Base-by-base conservation (phyloP, 73 alveolate species). In the Paramecium bursaria region DNA sequence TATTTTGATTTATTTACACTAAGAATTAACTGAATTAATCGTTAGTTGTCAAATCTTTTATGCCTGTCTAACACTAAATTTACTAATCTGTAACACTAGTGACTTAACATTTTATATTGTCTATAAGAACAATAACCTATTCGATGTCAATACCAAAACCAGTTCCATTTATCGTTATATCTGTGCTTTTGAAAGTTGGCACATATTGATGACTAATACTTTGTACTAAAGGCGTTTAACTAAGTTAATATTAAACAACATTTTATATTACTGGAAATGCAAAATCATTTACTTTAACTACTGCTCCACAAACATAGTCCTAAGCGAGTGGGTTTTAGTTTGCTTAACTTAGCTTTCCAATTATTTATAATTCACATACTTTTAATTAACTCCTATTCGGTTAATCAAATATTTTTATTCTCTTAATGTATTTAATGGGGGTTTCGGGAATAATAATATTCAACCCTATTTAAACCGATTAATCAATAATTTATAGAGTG, bases 11-110 rank as follows among this genome's bases (percentile, higher is more conserved):
- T 2, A 53, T 76, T 29, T 75, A 80, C 3, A 29, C 61, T 26
- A 86, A 19, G 7, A 19, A 61, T n/a, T 35, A 44, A 9, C 79
- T 46, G 3, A 21, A 77, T 23, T 44, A 76, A 19, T 49, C 61
- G 7, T 85, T 79, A 10, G 47, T 29, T 0, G 23, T 42, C 4
- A 60, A 10, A 60, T 60, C 79, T 53, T 93, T 92, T 7, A 61
- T 29, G 3, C 91, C 93, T 31, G 95, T 90, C 13, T 42, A 49
- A 57, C 97, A 92, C 3, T n/a, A 2, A 3, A 86, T 53, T 25
- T 35, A 31, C 0, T 86, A 74, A 6, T 80, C 47, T n/a, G 91
- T 11, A 50, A 60, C 73, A 17, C 50, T 30, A 1, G 33, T 55
- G 7, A 48, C 61, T 3, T 80, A 35, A 48, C 98, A 94, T 2